These are phyloP conservation scores for Chamaecyparis obtusa DNA, from an alignment of 75 land plant species.

Conservation along the genomic window DNA sequence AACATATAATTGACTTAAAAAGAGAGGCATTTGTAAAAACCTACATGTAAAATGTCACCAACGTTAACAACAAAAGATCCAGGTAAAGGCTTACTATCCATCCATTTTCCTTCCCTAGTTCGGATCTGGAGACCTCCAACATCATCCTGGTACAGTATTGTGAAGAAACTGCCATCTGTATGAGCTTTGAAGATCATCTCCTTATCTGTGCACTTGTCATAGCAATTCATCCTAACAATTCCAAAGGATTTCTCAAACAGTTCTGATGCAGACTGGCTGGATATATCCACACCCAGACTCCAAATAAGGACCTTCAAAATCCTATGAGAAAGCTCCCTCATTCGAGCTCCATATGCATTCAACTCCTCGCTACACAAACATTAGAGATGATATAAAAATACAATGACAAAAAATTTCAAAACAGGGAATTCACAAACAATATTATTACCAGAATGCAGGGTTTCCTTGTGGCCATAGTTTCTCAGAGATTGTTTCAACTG, in stretches of 20 bases:
- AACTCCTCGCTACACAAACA: conserved; percentile 24
- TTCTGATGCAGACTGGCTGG: conserved; percentile 23
- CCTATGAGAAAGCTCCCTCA: conserved; percentile 29
- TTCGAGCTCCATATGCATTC: conserved; percentile 38
- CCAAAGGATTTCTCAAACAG: conserved; percentile 41
- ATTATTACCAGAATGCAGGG: not conserved
- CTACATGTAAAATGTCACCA: not conserved
- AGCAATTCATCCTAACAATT: conserved; percentile 43
- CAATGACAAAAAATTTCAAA: no score
- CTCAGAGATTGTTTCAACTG: no score
- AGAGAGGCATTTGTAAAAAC: no score
- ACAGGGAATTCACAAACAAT: not conserved
- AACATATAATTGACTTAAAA: no score
- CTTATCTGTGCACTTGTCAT: not conserved
- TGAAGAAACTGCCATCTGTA: no score
- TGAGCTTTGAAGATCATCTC: not conserved
- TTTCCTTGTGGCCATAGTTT: not conserved
- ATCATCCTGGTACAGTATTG: no score
- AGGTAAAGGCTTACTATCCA: no score
- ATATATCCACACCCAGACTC: conserved; percentile 32
- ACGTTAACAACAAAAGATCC: no score
- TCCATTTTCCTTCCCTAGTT: no score
- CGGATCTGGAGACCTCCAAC: no score
- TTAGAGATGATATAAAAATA: not conserved
- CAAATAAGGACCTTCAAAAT: conserved; percentile 9